These are phyloP conservation scores for Hyphopichia buzzinii DNA, from an alignment of 1,139 yeast species.

Conservation along the genomic window DNA sequence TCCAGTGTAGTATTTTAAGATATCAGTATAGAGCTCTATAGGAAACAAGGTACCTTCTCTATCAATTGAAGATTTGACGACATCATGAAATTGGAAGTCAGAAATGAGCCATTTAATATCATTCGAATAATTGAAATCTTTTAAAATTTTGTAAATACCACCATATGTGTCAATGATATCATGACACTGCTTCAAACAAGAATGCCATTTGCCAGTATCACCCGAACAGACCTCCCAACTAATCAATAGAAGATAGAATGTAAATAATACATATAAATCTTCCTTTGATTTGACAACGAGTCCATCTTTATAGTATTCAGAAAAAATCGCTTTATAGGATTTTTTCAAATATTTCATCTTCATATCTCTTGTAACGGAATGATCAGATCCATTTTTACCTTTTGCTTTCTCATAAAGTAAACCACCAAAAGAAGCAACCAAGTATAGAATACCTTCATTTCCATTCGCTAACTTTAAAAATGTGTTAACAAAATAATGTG, in stretches of 20 bases:
- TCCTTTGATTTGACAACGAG: not conserved
- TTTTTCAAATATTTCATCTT: slow-evolving; percentile 1
- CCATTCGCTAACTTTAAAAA: slow-evolving; percentile 1
- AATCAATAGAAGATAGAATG: slow-evolving; percentile 27
- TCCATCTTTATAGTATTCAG: not conserved
- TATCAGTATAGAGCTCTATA: slow-evolving; percentile 12
- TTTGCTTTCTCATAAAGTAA: not conserved
- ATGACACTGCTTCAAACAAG: slow-evolving; percentile 19
- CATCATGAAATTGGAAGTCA: slow-evolving; percentile 22
- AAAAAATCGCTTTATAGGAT: not conserved
- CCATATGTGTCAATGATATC: slow-evolving; percentile 28
- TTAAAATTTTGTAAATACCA: slow-evolving; percentile 21
- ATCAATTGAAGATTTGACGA: slow-evolving; percentile 16
- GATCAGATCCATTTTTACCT: not conserved
- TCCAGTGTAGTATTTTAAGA: slow-evolving; percentile 9
- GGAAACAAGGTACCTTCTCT: slow-evolving; percentile 16
- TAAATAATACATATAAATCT: slow-evolving; percentile 22
- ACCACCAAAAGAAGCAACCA: slow-evolving; percentile 1
- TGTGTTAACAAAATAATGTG: slow-evolving; percentile 2
- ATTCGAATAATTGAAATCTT: slow-evolving; percentile 16
- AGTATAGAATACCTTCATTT: not conserved
- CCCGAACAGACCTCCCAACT: slow-evolving; percentile 43
- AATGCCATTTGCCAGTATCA: slow-evolving; percentile 44
- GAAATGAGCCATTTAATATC: slow-evolving; percentile 19
- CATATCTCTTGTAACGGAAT: not conserved